Conservation (phyloP, 2,329 filamentous ascomycete species). For the Ceratocystis alfenasii region DNA sequence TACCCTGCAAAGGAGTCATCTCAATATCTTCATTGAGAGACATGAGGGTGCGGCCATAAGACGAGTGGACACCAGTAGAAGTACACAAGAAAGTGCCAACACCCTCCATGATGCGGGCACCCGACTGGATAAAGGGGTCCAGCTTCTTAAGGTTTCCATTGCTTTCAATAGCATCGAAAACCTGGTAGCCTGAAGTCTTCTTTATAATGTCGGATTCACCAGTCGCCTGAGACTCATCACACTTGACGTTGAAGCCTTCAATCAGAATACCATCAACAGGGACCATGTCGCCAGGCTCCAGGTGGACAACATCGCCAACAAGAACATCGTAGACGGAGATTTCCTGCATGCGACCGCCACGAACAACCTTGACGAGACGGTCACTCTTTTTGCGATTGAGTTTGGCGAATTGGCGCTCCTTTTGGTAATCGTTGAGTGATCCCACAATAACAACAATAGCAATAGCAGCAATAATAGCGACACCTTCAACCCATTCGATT, state of each 20-base stretch:
- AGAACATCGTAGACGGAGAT: constrained; percentile 58
- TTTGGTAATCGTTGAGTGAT: constrained; percentile 68
- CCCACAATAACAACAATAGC: constrained; percentile 65
- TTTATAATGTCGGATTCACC: constrained; percentile 66
- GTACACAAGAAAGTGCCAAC: constrained; percentile 64
- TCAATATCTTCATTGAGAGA: constrained; percentile 61
- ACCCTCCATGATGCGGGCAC: constrained; percentile 63
- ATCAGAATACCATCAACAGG: constrained; percentile 64
- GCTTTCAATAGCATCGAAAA: constrained; percentile 56
- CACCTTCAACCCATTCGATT: constrained; percentile 71
- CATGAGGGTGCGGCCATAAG: constrained; percentile 65
- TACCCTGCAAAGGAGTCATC: constrained; percentile 64
- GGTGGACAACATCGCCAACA: constrained; percentile 56
- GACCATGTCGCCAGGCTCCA: constrained; percentile 65
- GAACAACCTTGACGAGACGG: constrained; percentile 57
- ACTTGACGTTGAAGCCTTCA: constrained; percentile 61
- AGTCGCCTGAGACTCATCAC: constrained; percentile 68
- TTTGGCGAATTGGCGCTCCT: constrained; percentile 67
- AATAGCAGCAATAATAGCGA: constrained; percentile 72
- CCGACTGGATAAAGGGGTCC: constrained; percentile 78
- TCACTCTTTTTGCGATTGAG: constrained; percentile 71
- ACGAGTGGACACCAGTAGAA: constrained; percentile 60
- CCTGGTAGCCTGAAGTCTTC: constrained; percentile 55
- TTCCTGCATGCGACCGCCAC: constrained; percentile 58
- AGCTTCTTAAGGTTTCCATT: constrained; percentile 56